phyloP scores from a whole-genome alignment of 371 early-diverging fungal species.

The Polyrhizophydium stewartii region DNA sequence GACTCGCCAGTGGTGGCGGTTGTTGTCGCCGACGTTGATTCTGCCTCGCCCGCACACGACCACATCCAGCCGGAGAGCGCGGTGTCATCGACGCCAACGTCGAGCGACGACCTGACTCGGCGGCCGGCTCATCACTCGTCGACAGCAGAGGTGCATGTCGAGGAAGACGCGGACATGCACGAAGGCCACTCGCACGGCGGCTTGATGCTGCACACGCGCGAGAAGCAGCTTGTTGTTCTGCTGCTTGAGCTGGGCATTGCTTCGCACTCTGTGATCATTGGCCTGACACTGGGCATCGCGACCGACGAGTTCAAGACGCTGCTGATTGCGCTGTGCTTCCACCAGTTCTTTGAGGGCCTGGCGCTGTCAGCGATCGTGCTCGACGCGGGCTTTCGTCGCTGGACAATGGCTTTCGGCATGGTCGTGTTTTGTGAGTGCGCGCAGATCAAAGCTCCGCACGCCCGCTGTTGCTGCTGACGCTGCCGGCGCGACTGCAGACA shows the following conservation, averaged over 20 bases:
- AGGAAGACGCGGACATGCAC: not conserved
- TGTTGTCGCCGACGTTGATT: no score
- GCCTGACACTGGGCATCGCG: constrained; percentile 71
- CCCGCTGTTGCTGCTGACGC: constrained; percentile 45
- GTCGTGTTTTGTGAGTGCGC: constrained; percentile 28
- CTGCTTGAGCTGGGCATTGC: constrained; percentile 84
- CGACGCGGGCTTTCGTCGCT: constrained; percentile 16
- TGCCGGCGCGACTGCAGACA: no score
- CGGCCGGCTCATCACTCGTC: not conserved
- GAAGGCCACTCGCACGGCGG: not conserved
- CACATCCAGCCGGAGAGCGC: not conserved
- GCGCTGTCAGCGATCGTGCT: constrained; percentile 75
- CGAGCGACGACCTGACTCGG: not conserved
- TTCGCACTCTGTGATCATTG: constrained; percentile 84
- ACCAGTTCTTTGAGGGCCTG: constrained; percentile 89
- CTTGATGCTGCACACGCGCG: not conserved
- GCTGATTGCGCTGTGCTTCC: constrained; percentile 78
- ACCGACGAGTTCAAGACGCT: constrained; percentile 64
- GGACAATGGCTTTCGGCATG: constrained; percentile 35
- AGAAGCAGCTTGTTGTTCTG: constrained; percentile 27
- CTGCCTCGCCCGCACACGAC: no score
- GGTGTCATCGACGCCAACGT: not conserved
- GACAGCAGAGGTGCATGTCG: not conserved
- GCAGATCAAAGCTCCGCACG: not conserved
- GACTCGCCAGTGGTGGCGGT: no score